These are phyloP conservation scores for Emmonsiellopsis sp. DNA, from an alignment of 2,329 filamentous ascomycete species.

Conservation along the genomic window DNA sequence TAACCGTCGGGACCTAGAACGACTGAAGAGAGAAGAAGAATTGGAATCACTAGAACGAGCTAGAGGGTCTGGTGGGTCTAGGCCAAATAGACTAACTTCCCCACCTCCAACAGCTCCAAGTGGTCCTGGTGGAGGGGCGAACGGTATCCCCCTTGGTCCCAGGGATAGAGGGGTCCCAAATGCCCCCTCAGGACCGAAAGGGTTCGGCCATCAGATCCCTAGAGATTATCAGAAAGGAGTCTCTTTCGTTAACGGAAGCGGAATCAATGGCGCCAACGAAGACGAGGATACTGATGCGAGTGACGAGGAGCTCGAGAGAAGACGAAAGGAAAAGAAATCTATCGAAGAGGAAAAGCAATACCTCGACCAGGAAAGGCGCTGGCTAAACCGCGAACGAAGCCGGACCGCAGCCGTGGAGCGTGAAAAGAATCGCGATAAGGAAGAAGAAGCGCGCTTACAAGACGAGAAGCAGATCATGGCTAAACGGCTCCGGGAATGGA, in stretches of 20 bases:
- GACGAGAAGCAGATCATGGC: slow-evolving; percentile 59
- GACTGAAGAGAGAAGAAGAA: slow-evolving; percentile 80
- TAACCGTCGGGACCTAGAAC: slow-evolving; percentile 78
- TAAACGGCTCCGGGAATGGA: slow-evolving; percentile 68
- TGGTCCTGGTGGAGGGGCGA: slow-evolving; percentile 55
- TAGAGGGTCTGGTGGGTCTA: slow-evolving; percentile 52
- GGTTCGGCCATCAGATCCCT: slow-evolving; percentile 53
- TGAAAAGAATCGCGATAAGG: slow-evolving; percentile 69
- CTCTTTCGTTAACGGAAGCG: slow-evolving; percentile 71
- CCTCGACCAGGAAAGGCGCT: slow-evolving; percentile 76
- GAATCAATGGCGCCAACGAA: slow-evolving; percentile 53
- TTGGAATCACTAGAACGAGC: slow-evolving; percentile 77
- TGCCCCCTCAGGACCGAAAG: slow-evolving; percentile 65
- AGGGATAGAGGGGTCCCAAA: slow-evolving; percentile 59
- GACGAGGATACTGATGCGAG: slow-evolving; percentile 82
- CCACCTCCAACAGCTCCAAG: slow-evolving; percentile 56
- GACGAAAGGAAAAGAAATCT: slow-evolving; percentile 61
- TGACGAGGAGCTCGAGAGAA: slow-evolving; percentile 73
- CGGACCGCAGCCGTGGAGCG: slow-evolving; percentile 77
- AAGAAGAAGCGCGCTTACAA: slow-evolving; percentile 59
- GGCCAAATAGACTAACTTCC: slow-evolving; percentile 61
- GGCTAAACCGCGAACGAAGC: slow-evolving; percentile 80
- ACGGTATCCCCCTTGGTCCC: slow-evolving; percentile 69
- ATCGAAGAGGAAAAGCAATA: slow-evolving; percentile 73
- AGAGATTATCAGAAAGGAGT: slow-evolving; percentile 69